Evolutionary conservation across 345 rosid species (phyloP).

Genomic region (Toxicodendron radicans): DNA sequence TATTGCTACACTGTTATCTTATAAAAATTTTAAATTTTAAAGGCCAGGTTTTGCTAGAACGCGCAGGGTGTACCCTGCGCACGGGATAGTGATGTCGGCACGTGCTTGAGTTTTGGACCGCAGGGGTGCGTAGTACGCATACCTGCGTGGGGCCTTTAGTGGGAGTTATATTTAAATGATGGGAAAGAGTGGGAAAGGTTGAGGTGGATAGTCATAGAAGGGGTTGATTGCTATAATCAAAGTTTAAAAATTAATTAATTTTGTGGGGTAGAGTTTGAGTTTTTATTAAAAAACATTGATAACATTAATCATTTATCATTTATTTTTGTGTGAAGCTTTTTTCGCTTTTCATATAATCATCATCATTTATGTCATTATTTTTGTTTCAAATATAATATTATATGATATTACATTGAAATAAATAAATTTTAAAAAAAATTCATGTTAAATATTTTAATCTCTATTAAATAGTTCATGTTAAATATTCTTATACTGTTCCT

Average conservation of each 20-base stretch:
- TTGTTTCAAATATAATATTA: too few species aligned
- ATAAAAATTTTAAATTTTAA: neutral
- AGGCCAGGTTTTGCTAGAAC: constrained; percentile 1
- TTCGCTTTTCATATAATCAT: neutral
- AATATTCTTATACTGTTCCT: too few species aligned
- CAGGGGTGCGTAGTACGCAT: too few species aligned
- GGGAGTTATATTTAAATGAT: neutral
- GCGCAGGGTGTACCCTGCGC: constrained; percentile 23
- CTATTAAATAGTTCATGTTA: too few species aligned
- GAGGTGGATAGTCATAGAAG: too few species aligned
- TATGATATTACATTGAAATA: too few species aligned
- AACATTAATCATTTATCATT: neutral
- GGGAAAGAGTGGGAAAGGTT: neutral
- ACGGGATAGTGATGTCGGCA: constrained; percentile 13
- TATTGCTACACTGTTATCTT: neutral
- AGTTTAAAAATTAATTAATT: neutral
- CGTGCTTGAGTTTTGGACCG: neutral
- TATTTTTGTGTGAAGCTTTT: neutral
- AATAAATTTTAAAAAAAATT: too few species aligned
- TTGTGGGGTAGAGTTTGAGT: too few species aligned
- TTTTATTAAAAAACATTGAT: too few species aligned
- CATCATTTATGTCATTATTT: too few species aligned
- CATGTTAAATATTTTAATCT: too few species aligned
- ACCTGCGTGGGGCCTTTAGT: neutral
- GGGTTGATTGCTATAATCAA: neutral